Conservation (phyloP, 2,329 filamentous ascomycete genomes). For the Alternaria rosae region DNA sequence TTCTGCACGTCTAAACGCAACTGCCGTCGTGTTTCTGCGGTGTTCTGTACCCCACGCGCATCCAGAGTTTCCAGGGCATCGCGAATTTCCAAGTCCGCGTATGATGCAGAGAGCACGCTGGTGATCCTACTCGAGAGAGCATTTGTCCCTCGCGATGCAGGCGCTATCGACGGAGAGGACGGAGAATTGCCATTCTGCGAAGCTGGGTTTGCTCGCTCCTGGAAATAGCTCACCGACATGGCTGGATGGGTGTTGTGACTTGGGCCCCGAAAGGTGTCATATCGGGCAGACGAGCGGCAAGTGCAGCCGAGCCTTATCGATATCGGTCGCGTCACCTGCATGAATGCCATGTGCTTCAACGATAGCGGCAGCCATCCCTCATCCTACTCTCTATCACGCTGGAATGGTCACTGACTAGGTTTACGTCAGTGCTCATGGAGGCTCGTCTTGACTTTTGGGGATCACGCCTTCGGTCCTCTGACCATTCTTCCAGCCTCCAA, state of each 20-base stretch:
- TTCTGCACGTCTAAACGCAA: constrained; percentile 85
- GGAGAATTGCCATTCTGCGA: constrained; percentile 41
- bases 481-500: constrained; percentile 18
- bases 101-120: constrained; percentile 86
- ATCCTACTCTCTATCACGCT: constrained; percentile 20
- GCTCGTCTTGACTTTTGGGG: constrained; percentile 20
- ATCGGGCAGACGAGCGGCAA: constrained; percentile 21
- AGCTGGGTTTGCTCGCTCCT: constrained; percentile 37
- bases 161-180: constrained; percentile 31
- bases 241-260: constrained; percentile 24
- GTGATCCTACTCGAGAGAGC: constrained; percentile 84
- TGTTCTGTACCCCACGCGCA: constrained; percentile 73
- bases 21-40: constrained; percentile 77
- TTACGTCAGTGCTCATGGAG: constrained; percentile 32
- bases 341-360: constrained; percentile 25
- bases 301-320: constrained; percentile 38
- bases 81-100: constrained; percentile 89
- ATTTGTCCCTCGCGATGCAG: constrained; percentile 56
- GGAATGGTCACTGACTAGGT: constrained; percentile 27
- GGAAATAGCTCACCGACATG: constrained; percentile 45
- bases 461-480: constrained; percentile 27
- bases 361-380: constrained; percentile 30
- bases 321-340: constrained; percentile 38
- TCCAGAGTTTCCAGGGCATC: constrained; percentile 84
- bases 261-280: constrained; percentile 19